Evolutionary conservation across 495 filamentous ascomycete genomes (phyloP), one percentile per base, ranked within the genome.

Genomic region (Xylaria venustula): DNA sequence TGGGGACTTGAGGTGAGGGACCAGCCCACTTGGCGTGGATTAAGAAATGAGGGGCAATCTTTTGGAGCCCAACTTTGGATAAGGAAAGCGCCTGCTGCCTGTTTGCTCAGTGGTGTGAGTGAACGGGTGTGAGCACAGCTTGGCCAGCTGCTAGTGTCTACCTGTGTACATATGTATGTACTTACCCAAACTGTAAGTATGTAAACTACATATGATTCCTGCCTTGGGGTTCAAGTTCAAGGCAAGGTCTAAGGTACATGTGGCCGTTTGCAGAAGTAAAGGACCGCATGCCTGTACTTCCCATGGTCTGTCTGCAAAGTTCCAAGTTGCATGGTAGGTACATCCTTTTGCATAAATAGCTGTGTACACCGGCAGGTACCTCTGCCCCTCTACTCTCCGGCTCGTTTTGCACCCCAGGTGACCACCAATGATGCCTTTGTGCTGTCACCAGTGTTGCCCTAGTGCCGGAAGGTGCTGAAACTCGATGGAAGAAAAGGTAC

Each of bases 1-100:
- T 60, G 34, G 30, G 40, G 49, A 50, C 19, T 54, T 47, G 40
- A 23, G 40, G 48, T n/a, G 48, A 44, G 11, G 41, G 30, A 60
- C 36, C 22, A 37, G 47, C 47, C 58, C 58, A 60, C 58, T 60
- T 60, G 57, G 57, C 26, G 50, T 61, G 50, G 28, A 41, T 54
- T 52, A 23, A 34, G 58, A 61, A 61, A 61, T 61, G 58, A 61
- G 58, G 58, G 58, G 58, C 50, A 61, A 54, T 36, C 20, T 34
- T 58, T 49, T 58, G 55, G 55, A 48, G 55, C 55, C 55, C 30
- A 58, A 58, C 46, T 28, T 15, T 40, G 30, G 11, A 11, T 34
- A 34, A n/a, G n/a, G n/a, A n/a, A 30, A 19, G 17, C 17, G 25
- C 47, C 25, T 50, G 47, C 30, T 34, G 4, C 11, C 30, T 34